Conservation (phyloP, 257 asterid genomes). For the Solanum medicagineum region DNA sequence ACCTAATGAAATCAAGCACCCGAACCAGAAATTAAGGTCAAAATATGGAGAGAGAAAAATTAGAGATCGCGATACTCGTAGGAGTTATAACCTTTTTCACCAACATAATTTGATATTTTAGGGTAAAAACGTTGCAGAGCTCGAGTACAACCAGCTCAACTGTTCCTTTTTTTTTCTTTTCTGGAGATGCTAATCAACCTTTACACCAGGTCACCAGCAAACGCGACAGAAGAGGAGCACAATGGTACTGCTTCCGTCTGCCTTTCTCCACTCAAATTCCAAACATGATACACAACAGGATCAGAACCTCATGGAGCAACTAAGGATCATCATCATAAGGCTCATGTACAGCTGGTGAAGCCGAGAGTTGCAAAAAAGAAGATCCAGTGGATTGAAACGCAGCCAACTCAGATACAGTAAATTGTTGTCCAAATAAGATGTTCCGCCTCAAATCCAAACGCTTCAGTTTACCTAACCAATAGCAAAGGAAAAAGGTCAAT, state of each 20-base stretch:
- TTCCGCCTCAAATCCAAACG: conserved; percentile 76
- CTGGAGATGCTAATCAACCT: not conserved
- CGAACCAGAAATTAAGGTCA: not conserved
- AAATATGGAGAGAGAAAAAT: not conserved
- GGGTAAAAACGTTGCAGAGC: not conserved
- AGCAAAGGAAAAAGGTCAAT: not conserved
- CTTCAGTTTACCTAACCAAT: conserved; percentile 49
- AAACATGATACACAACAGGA: not conserved
- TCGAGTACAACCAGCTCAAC: not conserved
- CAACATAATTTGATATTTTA: not conserved
- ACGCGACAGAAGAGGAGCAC: not conserved
- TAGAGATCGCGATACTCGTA: not conserved
- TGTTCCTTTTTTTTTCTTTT: not conserved
- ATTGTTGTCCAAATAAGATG: conserved; percentile 16
- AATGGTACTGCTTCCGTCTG: not conserved
- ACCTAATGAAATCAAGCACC: not conserved
- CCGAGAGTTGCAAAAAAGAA: conserved; percentile 18
- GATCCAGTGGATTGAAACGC: conserved; percentile 36
- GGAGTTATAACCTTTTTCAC: not conserved
- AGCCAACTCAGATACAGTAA: conserved; percentile 27
- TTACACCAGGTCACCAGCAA: not conserved
- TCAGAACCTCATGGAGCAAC: not conserved
- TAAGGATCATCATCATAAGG: conserved; percentile 77
- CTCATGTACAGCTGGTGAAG: conserved; percentile 17
- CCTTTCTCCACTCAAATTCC: not conserved